Base-by-base conservation (phyloP, 768 basidiomycete species). In the Kwoniella heveanensis region DNA sequence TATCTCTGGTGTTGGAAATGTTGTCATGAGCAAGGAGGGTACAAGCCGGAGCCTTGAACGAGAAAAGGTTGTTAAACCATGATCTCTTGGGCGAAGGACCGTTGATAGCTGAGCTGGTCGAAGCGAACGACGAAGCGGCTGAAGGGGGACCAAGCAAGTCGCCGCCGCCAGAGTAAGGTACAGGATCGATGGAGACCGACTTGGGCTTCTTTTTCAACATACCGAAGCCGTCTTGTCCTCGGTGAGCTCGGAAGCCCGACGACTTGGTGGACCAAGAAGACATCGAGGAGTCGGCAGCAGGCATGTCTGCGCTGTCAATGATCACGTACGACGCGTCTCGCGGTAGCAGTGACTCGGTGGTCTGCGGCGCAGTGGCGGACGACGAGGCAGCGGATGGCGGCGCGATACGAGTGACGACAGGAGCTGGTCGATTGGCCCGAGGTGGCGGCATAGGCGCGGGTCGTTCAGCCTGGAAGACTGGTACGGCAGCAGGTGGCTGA, bases 31-130 rank as follows among this genome's bases (percentile, higher is more conserved):
- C 82, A 62, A 79, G 71, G 50, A 83, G 69, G 0, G 79, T 80
- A 65, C 79, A 82, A 24, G 81, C 67, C 7, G 72, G 56, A 12
- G 90, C 87, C 72, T 88, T 91, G 82, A 91, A 88, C 76, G 86
- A 89, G 85, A 97, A 94, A 46, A 96, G 85, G 71, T 88, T 90
- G 48, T 87, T 87, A 65, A 99, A 86, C 95, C 94, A 98, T 54
- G 84, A 85, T 65, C 86, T 85, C 80, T 85, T 88, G 19, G 86
- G 85, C 26, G 82, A 81, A 10, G 67, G 26, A 22, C 54, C 57
- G 37, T 51, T 53, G 24, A 32, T 57, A 19, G 47, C 44, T 29
- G 24, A 15, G 15, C 64, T 67, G 21, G 52, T 30, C 1, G 65
- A 54, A 1, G 66, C 54, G 39, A 60, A 64, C 15, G 67, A 48